Conservation (phyloP, 768 basidiomycete species). For the Macrolepiota fuliginosa region DNA sequence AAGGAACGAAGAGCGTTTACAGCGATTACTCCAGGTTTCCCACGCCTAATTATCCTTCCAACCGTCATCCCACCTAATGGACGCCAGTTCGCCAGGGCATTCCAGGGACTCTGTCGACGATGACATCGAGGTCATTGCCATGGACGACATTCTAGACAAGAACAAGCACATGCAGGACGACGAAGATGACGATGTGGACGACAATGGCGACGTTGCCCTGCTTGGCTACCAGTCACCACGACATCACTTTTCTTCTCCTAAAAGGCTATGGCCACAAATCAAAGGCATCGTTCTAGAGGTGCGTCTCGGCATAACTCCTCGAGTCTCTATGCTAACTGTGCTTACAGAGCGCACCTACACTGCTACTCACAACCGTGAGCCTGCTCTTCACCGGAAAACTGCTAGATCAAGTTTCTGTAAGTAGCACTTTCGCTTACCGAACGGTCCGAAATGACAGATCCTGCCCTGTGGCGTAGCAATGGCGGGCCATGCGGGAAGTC, state of each 20-base stretch:
- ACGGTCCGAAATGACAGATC: not conserved
- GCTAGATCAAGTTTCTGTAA: constrained; percentile 80
- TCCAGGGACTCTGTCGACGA: constrained; percentile 23
- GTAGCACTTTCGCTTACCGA: constrained; percentile 20
- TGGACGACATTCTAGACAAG: constrained; percentile 22
- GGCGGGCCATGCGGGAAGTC: constrained; percentile 85
- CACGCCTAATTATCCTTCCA: constrained; percentile 8
- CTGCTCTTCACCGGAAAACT: constrained; percentile 90
- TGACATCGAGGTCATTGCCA: constrained; percentile 35
- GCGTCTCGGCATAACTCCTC: constrained; percentile 18
- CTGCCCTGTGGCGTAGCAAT: constrained; percentile 47
- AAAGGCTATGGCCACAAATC: constrained; percentile 51
- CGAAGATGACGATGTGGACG: constrained; percentile 30
- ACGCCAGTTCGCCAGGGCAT: constrained; percentile 28
- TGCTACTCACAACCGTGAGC: constrained; percentile 81
- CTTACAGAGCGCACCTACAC: constrained; percentile 79
- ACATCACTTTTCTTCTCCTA: constrained; percentile 12
- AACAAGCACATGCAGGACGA: constrained; percentile 28
- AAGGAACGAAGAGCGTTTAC: constrained; percentile 9
- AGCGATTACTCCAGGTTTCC: constrained; percentile 16
- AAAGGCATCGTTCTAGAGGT: constrained; percentile 73
- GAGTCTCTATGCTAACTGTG: not conserved
- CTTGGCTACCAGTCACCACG: constrained; percentile 27
- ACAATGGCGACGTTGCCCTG: constrained; percentile 44
- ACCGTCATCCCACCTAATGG: constrained; percentile 19